A percentile compares a stretch with the other conserved stretches of the same genome.
These are phyloP conservation scores for Exophiala lecanii-corni DNA, from an alignment of 2,329 filamentous ascomycete genomes.

Conservation along the genomic window DNA sequence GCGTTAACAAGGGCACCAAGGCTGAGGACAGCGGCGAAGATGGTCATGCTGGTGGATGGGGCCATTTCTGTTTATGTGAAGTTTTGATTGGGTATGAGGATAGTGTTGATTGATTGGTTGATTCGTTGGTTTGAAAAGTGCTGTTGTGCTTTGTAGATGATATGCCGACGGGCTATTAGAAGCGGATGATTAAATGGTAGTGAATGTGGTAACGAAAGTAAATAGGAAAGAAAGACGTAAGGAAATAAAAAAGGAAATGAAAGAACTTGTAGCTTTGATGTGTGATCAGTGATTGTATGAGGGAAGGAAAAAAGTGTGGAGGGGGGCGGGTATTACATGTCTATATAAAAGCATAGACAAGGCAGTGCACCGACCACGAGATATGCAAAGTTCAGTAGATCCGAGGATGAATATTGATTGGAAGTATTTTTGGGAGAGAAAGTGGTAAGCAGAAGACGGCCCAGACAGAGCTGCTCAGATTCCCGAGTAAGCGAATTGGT, in stretches of 20 bases:
- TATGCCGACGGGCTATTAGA: conserved; percentile 2
- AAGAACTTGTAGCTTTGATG: conserved; percentile 25
- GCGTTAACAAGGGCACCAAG: conserved; percentile 7
- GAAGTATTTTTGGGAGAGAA: background rate
- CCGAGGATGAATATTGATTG: background rate
- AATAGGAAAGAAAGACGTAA: conserved; percentile 16
- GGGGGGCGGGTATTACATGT: conserved; percentile 2
- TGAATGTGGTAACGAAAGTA: conserved; percentile 6
- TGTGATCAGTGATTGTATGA: conserved; percentile 12
- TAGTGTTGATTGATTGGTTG: background rate
- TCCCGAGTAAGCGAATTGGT: conserved; percentile 3
- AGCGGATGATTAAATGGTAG: conserved; percentile 5
- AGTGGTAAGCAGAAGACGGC: background rate
- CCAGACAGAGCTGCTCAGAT: too few relatives aligned
- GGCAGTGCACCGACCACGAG: background rate
- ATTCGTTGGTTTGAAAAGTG: background rate
- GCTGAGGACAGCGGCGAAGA: conserved; percentile 12
- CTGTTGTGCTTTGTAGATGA: background rate
- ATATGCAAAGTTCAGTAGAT: background rate
- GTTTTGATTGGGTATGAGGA: background rate
- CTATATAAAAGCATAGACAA: conserved; percentile 11
- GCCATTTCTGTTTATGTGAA: conserved; percentile 4
- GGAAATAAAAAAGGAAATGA: conserved; percentile 10
- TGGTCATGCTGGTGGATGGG: conserved; percentile 4
- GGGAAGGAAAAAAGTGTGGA: conserved; percentile 4